Percentiles rank a stretch among this genome's conserved stretches.
Evolutionary conservation across 129 eudicot species (phyloP).

Genomic region (Rutidosis leptorrhynchoides): DNA sequence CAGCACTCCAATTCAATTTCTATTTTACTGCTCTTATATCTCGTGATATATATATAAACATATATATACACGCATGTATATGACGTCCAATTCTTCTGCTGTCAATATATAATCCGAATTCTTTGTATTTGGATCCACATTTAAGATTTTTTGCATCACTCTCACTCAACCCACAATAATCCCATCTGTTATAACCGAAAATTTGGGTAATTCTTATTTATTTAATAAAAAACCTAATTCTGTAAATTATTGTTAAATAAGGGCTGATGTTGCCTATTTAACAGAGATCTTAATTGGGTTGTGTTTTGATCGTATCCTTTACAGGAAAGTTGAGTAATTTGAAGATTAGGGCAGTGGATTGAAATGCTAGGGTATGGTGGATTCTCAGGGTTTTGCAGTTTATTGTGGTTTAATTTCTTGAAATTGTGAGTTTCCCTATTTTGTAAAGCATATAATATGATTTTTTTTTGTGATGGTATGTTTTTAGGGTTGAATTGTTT

Average conservation of each 20-base stretch:
- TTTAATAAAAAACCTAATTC: not conserved
- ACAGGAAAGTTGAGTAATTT: constrained; percentile 16
- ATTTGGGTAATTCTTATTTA: constrained; percentile 6
- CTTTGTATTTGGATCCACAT: constrained; percentile 36
- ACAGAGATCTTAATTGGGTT: constrained; percentile 39
- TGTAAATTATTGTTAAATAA: constrained; percentile 4
- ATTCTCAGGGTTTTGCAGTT: constrained; percentile 49
- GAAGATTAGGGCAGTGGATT: constrained; percentile 30
- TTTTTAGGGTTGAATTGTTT: constrained; percentile 23
- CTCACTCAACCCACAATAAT: constrained; percentile 27
- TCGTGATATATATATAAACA: constrained; percentile 6
- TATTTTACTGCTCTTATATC: not conserved
- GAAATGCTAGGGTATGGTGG: constrained; percentile 55
- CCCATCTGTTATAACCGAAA: constrained; percentile 5
- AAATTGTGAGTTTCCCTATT: constrained; percentile 27
- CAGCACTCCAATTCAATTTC: constrained; percentile 23
- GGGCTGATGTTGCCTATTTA: constrained; percentile 41
- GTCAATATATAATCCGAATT: constrained; percentile 18
- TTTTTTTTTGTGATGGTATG: constrained; percentile 2
- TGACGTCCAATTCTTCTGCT: constrained; percentile 27
- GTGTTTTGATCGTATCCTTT: constrained; percentile 13
- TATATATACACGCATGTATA: not conserved
- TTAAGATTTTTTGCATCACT: constrained; percentile 30
- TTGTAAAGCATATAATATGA: not conserved
- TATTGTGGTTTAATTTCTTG: constrained; percentile 36